Evolutionary conservation across 2,329 filamentous ascomycete genomes (phyloP), one percentile per base, ranked within the genome.

Genomic region (Curvularia sp.): DNA sequence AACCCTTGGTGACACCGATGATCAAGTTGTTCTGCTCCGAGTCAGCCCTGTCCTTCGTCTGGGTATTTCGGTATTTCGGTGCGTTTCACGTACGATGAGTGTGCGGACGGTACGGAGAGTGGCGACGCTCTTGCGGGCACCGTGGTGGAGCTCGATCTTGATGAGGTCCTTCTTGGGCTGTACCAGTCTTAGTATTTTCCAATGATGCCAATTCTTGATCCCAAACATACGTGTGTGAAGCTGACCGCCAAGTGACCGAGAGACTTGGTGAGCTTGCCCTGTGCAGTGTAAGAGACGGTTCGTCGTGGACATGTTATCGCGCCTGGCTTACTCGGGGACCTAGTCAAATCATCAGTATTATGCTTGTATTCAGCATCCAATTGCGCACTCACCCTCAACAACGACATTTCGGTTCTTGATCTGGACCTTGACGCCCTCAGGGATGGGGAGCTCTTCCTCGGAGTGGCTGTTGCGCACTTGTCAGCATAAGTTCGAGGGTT

Each of bases 101-200:
- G 94, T 94, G 80, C 93, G 92, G 85, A 99, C 95, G 78, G 95
- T 99, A 78, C 95, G 93, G 83, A 99, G 93, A 74, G 94, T 92
- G 79, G 95, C 95, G 80, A 99, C 91, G 82, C 92, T 94, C 90
- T 99, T 99, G 85, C 95, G 92, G 79, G 87, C 87, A 81, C 95
- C 95, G 84, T 99, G 95, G 90, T 99, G 96, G 80, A 99, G 91
- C 86, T 97, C 93, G 79, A 99, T 97, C 79, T 91, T 90, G 86
- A 99, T 93, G 75, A 90, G 79, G 83, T 91, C 86, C 85, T 91
- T 90, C 85, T 89, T 87, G 77, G 92, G 90, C 72, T 75, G 61
- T 58, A 31, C 53, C 58, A 49, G 38, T 58, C 53, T 69, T 71
- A 71, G 69, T 61, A 26, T 51, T 10, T 39, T 53, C 48, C 28